These are phyloP conservation scores for Pyrenopolyporus hunteri DNA, from an alignment of 495 filamentous ascomycete genomes.

Conservation along the genomic window DNA sequence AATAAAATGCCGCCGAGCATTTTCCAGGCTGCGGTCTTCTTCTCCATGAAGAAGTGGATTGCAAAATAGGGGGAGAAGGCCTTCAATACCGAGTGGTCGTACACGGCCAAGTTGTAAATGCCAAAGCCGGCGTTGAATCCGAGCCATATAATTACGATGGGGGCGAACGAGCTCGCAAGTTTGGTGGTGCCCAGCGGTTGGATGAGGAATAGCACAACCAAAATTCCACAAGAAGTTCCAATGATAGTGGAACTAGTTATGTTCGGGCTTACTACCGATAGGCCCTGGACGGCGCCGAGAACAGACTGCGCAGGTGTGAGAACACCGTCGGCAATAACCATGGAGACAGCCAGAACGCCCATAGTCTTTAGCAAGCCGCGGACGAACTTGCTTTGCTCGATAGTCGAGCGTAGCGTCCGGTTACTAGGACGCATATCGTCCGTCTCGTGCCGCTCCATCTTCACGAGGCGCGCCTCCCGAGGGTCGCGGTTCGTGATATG, in stretches of 20 bases:
- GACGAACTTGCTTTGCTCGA: constrained; percentile 63
- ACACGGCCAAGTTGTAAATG: constrained; percentile 71
- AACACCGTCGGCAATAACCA: constrained; percentile 72
- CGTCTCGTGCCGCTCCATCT: constrained; percentile 65
- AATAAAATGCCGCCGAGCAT: constrained; percentile 73
- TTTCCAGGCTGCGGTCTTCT: constrained; percentile 67
- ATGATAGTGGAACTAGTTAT: constrained; percentile 63
- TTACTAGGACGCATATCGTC: constrained; percentile 60
- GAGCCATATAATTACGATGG: constrained; percentile 77
- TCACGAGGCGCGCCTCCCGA: constrained; percentile 52
- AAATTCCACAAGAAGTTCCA: constrained; percentile 70
- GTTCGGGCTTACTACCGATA: constrained; percentile 55
- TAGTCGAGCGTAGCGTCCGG: constrained; percentile 56
- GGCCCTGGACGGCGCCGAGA: constrained; percentile 72
- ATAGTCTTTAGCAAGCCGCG: constrained; percentile 65
- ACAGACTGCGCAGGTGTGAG: constrained; percentile 74
- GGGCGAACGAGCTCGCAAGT: constrained; percentile 69
- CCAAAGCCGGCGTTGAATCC: constrained; percentile 69
- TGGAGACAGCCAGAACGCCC: constrained; percentile 72
- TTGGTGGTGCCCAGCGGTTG: constrained; percentile 75
- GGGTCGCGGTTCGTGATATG: constrained; percentile 64
- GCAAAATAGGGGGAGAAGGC: constrained; percentile 73
- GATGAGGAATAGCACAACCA: constrained; percentile 70
- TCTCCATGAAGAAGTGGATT: constrained; percentile 64
- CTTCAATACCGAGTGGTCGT: constrained; percentile 68